Conservation (phyloP, 257 asterid genomes). For the Capsicum chinense region DNA sequence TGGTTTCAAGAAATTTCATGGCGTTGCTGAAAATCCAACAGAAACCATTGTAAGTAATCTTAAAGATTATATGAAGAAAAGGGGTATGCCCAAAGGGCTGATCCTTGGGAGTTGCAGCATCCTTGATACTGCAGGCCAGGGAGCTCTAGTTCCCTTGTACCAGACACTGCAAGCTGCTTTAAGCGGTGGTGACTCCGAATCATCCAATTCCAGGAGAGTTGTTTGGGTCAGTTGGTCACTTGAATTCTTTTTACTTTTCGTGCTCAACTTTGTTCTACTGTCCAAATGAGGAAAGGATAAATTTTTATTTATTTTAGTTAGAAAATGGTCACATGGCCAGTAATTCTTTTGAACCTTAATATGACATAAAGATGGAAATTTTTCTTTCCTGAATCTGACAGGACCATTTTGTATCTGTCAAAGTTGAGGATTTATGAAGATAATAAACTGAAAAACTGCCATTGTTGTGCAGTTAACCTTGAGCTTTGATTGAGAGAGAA, state of each 20-base stretch:
- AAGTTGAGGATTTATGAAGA: too few relatives aligned
- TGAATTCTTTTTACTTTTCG: not conserved
- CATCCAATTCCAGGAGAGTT: slow-evolving; percentile 57
- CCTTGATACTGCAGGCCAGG: slow-evolving; percentile 96
- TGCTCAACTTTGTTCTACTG: not conserved
- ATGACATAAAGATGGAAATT: slow-evolving; percentile 21
- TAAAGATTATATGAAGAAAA: slow-evolving; percentile 68
- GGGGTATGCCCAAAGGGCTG: slow-evolving; percentile 82
- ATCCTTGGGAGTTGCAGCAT: slow-evolving; percentile 83
- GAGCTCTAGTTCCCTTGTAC: slow-evolving; percentile 78
- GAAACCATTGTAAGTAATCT: slow-evolving; percentile 82
- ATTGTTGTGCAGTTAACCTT: too few relatives aligned
- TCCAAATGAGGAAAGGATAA: not conserved
- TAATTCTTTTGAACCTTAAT: slow-evolving; percentile 18
- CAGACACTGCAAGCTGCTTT: slow-evolving; percentile 78
- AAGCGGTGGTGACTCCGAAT: slow-evolving; percentile 45
- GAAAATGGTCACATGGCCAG: not conserved
- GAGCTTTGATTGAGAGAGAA: too few relatives aligned
- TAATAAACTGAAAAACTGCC: too few relatives aligned
- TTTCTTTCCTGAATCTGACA: not conserved
- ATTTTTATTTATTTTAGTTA: not conserved
- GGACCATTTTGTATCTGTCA: not conserved
- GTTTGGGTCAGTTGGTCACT: slow-evolving; percentile 72
- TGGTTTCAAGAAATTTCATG: slow-evolving; percentile 88
- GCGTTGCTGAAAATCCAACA: slow-evolving; percentile 96